Evolutionary conservation across 192 early-diverging fungal genomes (phyloP), one percentile per base, ranked within the genome.

Genomic region (Kappamyces sp.): DNA sequence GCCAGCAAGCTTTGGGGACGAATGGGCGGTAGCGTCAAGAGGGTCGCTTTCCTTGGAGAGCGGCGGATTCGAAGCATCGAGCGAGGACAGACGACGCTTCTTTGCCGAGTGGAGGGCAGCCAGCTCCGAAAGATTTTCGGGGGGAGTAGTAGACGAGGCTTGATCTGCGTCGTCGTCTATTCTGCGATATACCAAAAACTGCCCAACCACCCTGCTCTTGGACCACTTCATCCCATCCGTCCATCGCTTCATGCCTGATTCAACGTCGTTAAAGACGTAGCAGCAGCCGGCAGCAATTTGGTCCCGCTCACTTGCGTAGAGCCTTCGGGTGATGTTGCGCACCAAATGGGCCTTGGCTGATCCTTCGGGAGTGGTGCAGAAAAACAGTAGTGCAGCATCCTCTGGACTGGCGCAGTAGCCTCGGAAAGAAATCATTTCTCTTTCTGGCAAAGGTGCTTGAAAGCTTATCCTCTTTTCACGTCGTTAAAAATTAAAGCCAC

Each of bases 201-300:
- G 86, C 12, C 91, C 91, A 35, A 85, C 81, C 39, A 93, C 87
- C 32, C 91, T 74, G 39, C 84, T 86, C 4, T 89, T 84, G 39
- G 85, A 87, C 91, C 91, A 93, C 41, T 78, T 84, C 66, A 84
- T 81, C 12, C 89, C 89, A 66, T 93, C 91, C 0, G 91, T 91
- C 91, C 91, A 93, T 31, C 91, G 80, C 60, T 86, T 71, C 84
- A 93, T 93, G n/a, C 89, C 91, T 45, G 86, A 85, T 66, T 93
- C 88, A 57, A 83, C 67, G 69, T 93, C 91, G 64, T 89, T 86
- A 81, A 88, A 93, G 47, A 87, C 89, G 74, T 88, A 93, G 30
- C 89, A 81, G 5, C 87, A 89, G 2, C 91, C 91, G 1, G 91
- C 90, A 47, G 81, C 74, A 49, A 93, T 88, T 45, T 77, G 72